These are phyloP conservation scores for Cicer chorassanicum DNA, from an alignment of 306 rosid species.

Conservation along the genomic window DNA sequence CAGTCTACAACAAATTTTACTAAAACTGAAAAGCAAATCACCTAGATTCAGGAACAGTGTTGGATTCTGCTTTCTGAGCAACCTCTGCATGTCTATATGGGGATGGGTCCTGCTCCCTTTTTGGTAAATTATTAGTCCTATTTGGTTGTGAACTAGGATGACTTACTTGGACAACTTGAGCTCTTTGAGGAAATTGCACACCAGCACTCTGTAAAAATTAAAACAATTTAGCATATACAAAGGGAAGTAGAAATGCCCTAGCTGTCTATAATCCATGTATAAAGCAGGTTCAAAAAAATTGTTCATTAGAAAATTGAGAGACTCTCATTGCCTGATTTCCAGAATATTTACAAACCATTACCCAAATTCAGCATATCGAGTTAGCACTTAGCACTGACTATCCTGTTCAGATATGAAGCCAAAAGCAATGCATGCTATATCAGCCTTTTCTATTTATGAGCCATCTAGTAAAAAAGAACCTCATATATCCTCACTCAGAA, in stretches of 20 bases:
- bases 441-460: slow-evolving; percentile 23
- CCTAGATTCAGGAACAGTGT: slow-evolving; percentile 79
- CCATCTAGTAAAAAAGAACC: slow-evolving; percentile 9
- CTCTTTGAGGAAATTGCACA: slow-evolving; percentile 84
- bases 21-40: slow-evolving; percentile 49
- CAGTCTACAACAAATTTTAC: slow-evolving; percentile 10
- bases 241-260: slow-evolving; percentile 10
- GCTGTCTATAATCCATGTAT: slow-evolving; percentile 15
- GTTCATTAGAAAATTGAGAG: not conserved
- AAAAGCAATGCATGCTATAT: not conserved
- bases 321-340: not conserved
- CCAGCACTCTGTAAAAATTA: slow-evolving; percentile 76
- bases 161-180: slow-evolving; percentile 56
- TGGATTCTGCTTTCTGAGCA: slow-evolving; percentile 59
- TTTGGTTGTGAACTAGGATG: slow-evolving; percentile 59
- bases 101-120: slow-evolving; percentile 56
- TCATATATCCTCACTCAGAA: not conserved
- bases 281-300: slow-evolving; percentile 18
- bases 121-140: slow-evolving; percentile 47
- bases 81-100: slow-evolving; percentile 48
- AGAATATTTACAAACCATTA: slow-evolving; percentile 5
- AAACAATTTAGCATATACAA: slow-evolving; percentile 37
- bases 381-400: not conserved
- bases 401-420: not conserved
- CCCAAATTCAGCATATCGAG: slow-evolving; percentile 16